Conservation (phyloP, 1,139 yeast species). For the Protomyces arabidopsidicola region DNA sequence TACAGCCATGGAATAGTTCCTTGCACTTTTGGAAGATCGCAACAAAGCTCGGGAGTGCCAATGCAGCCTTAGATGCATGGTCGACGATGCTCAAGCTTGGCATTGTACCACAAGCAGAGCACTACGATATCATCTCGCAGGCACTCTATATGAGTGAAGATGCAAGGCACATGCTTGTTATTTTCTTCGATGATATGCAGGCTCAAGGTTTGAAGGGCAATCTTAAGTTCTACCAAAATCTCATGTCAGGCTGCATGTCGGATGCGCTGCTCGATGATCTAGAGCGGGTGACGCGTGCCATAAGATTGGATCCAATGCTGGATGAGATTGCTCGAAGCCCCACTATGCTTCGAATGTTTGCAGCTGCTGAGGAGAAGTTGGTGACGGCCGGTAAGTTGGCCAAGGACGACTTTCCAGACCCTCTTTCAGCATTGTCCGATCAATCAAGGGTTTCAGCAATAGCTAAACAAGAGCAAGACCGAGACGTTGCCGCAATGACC, state of each 20-base stretch:
- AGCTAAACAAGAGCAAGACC: neutral
- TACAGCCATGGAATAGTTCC: slow-evolving; percentile 15
- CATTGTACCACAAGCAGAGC: slow-evolving; percentile 8
- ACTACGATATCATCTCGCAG: slow-evolving; percentile 22
- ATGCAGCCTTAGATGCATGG: slow-evolving; percentile 20
- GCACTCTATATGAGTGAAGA: slow-evolving; percentile 5
- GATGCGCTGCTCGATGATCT: neutral
- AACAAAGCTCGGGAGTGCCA: slow-evolving; percentile 14
- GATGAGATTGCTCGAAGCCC: neutral
- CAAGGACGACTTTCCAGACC: neutral
- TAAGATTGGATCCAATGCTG: neutral
- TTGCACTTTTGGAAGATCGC: slow-evolving; percentile 24
- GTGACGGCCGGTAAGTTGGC: neutral
- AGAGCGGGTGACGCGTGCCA: neutral
- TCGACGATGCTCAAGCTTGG: slow-evolving; percentile 8
- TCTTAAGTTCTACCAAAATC: slow-evolving; percentile 11
- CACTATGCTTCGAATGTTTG: neutral
- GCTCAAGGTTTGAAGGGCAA: neutral
- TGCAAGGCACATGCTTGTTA: slow-evolving; percentile 6
- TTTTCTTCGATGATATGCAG: slow-evolving; percentile 4
- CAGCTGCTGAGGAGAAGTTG: neutral
- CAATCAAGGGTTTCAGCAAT: neutral
- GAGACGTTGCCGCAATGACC: neutral
- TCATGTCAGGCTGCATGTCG: neutral
- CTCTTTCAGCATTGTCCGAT: neutral